phyloP scores from a whole-genome alignment of 192 early-diverging fungal genomes.

The Entomortierella chlamydospora region DNA sequence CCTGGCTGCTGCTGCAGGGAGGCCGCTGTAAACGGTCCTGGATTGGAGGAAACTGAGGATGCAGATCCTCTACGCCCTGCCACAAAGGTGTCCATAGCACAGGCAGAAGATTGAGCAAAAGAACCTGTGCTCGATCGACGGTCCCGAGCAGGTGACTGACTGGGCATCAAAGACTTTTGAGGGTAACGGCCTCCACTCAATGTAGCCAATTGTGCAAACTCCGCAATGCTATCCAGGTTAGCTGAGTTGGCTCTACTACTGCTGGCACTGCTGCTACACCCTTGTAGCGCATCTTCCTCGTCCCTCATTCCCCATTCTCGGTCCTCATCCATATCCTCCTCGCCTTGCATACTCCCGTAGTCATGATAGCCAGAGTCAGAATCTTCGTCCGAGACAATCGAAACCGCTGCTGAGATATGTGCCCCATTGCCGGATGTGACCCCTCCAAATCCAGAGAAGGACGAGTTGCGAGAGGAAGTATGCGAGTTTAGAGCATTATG shows the following conservation, averaged over 20 bases:
- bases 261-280: neutral
- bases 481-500: neutral
- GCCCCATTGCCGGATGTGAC: too few species aligned
- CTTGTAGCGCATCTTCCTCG: slow-evolving; percentile 20
- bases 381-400: slow-evolving; percentile 30
- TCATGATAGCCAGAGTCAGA: slow-evolving; percentile 41
- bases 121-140: slow-evolving; percentile 50
- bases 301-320: slow-evolving; percentile 44
- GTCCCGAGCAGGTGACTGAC: slow-evolving; percentile 8
- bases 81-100: slow-evolving; percentile 50
- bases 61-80: slow-evolving; percentile 47
- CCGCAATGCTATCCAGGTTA: neutral
- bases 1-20: neutral
- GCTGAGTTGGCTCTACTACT: neutral
- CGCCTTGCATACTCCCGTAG: neutral
- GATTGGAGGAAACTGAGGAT: slow-evolving; percentile 35
- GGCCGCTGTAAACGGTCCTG: slow-evolving; percentile 4
- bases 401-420: slow-evolving; percentile 1
- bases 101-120: slow-evolving; percentile 27
- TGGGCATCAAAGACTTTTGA: neutral
- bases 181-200: neutral
- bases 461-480: neutral
- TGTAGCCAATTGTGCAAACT: neutral
- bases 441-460: neutral
- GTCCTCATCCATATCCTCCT: slow-evolving; percentile 51